These are phyloP conservation scores for Acanthamoeba triangularis DNA, from an alignment of 208 protist genomes.

Conservation along the genomic window DNA sequence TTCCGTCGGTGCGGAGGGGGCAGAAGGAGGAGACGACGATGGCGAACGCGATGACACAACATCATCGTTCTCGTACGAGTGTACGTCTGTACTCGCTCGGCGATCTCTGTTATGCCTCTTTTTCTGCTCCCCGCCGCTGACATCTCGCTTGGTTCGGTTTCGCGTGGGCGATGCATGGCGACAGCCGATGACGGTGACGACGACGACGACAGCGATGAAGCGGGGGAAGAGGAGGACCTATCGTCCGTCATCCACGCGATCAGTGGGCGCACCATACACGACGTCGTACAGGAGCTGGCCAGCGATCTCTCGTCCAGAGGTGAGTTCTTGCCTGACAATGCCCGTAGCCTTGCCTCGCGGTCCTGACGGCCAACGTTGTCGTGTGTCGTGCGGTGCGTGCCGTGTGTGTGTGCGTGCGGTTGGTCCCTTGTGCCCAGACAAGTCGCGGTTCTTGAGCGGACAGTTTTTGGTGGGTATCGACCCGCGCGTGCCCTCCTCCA, in stretches of 20 bases:
- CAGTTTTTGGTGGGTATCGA: conserved; percentile 34
- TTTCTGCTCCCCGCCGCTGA: not conserved
- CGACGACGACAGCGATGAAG: no score
- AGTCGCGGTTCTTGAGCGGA: not conserved
- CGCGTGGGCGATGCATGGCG: not conserved
- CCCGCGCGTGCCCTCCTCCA: not conserved
- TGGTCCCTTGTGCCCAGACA: not conserved
- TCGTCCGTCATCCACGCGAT: conserved; percentile 2
- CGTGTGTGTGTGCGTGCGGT: not conserved
- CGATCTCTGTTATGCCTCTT: no score
- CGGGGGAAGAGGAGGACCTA: not conserved
- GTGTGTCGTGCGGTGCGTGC: not conserved
- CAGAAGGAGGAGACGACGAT: not conserved
- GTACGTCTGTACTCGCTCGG: not conserved
- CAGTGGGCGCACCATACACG: not conserved
- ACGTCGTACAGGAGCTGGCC: not conserved
- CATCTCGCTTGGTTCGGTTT: not conserved
- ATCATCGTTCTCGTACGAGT: not conserved
- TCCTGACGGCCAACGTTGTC: not conserved
- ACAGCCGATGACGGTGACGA: not conserved
- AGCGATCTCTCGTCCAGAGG: not conserved
- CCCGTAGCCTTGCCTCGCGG: not conserved
- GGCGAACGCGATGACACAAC: not conserved
- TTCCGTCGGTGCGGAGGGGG: not conserved
- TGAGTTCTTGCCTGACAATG: no score